Percentiles rank a stretch among this genome's conserved stretches.
Conservation (phyloP, 768 basidiomycete genomes). For the Lactarius pseudohatsudake region DNA sequence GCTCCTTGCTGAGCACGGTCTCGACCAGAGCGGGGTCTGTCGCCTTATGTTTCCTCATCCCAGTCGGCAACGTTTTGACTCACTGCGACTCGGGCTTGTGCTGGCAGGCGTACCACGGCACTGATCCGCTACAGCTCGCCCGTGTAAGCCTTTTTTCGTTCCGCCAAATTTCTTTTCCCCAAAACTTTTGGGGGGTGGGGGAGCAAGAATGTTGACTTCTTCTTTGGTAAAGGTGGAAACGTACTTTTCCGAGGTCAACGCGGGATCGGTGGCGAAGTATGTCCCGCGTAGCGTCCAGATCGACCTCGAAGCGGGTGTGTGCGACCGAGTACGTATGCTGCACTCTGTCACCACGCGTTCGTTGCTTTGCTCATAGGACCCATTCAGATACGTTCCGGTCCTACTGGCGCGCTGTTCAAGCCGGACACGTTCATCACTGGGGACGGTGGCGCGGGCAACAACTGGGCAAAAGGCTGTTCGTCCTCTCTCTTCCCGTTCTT, state of each 20-base stretch:
- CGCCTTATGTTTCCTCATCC: neutral
- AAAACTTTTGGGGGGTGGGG: neutral
- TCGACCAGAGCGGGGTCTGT: slow-evolving; percentile 68
- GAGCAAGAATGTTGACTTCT: slow-evolving; percentile 5
- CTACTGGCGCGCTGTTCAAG: slow-evolving; percentile 73
- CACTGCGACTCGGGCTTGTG: neutral
- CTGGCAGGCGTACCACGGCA: slow-evolving; percentile 55
- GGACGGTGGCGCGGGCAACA: slow-evolving; percentile 75
- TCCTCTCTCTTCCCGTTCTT: slow-evolving; percentile 28
- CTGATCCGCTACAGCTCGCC: slow-evolving; percentile 70
- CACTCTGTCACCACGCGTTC: neutral
- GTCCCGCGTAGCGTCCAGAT: slow-evolving; percentile 89
- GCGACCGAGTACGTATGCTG: slow-evolving; percentile 59
- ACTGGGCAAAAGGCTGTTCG: slow-evolving; percentile 95
- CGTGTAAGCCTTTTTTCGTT: slow-evolving; percentile 46
- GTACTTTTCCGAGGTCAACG: slow-evolving; percentile 74
- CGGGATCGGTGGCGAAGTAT: slow-evolving; percentile 57
- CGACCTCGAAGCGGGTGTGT: slow-evolving; percentile 87
- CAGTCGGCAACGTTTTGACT: neutral
- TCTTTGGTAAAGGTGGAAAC: slow-evolving; percentile 58
- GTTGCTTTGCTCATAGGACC: neutral
- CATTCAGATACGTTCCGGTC: slow-evolving; percentile 61
- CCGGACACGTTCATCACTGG: slow-evolving; percentile 83
- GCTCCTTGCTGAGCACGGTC: slow-evolving; percentile 83
- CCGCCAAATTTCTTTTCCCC: neutral